Conservation (phyloP, 768 basidiomycete genomes). For the Mycena leptocephala region DNA sequence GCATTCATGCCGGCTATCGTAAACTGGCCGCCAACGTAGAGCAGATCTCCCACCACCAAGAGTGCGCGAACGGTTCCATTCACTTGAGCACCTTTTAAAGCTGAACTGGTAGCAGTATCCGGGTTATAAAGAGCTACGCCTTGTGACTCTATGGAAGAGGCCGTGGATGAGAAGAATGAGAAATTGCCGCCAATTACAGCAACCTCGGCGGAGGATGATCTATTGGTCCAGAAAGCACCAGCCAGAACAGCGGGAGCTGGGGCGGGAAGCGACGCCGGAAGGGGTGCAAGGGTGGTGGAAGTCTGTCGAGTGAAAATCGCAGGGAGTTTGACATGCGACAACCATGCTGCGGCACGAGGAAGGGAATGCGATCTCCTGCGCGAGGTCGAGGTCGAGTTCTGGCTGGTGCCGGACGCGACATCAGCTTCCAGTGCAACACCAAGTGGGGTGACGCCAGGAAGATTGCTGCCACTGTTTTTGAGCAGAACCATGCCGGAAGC, state of each 20-base stretch:
- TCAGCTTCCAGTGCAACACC: constrained; percentile 67
- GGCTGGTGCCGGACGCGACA: constrained; percentile 43
- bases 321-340: constrained; percentile 63
- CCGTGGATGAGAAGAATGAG: constrained; percentile 65
- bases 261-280: constrained; percentile 71
- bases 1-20: constrained; percentile 69
- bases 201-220: constrained; percentile 72
- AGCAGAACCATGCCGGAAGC: constrained; percentile 88
- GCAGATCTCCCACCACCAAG: constrained; percentile 75
- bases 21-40: constrained; percentile 93
- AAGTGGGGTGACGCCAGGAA: constrained; percentile 76
- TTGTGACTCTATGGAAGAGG: constrained; percentile 58
- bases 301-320: constrained; percentile 70
- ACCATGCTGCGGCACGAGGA: constrained; percentile 62
- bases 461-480: constrained; percentile 71
- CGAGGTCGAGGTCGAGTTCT: constrained; percentile 48
- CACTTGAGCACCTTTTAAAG: constrained; percentile 74
- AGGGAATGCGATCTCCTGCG: constrained; percentile 56
- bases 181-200: constrained; percentile 95
- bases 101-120: constrained; percentile 61
- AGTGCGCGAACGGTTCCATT: constrained; percentile 87
- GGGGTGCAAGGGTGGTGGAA: constrained; percentile 59
- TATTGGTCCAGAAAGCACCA: constrained; percentile 93
- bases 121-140: constrained; percentile 84
- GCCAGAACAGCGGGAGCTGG: constrained; percentile 88